Conservation (phyloP, 441 rosid species). For the Pelargonium hybrid region DNA sequence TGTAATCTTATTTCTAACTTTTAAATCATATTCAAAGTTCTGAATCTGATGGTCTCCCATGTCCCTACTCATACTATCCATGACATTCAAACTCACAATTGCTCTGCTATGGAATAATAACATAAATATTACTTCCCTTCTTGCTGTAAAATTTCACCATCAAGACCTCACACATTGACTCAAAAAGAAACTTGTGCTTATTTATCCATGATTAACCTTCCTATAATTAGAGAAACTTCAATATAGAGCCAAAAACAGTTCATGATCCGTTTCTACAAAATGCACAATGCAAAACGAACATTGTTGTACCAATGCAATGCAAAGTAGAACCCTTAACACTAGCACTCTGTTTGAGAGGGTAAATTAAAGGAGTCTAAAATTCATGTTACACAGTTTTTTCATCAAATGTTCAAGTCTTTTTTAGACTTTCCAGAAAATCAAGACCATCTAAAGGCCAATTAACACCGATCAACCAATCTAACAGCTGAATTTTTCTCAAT, state of each 20-base stretch:
- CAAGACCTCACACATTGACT: neutral
- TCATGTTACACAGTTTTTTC: too few relatives aligned
- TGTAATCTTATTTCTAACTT: neutral
- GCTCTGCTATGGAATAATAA: neutral
- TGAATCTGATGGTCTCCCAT: neutral
- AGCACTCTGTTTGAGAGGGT: too few relatives aligned
- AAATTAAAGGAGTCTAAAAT: too few relatives aligned
- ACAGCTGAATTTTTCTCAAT: too few relatives aligned
- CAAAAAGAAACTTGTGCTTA: neutral
- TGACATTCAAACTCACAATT: neutral
- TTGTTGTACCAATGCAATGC: too few relatives aligned
- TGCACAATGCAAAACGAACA: conserved; percentile 26
- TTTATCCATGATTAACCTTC: neutral
- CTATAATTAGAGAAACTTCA: neutral
- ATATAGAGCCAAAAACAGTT: neutral
- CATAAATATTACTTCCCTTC: neutral
- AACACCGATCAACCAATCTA: too few relatives aligned
- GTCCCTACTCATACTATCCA: neutral
- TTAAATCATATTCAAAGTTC: neutral
- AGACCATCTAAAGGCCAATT: too few relatives aligned
- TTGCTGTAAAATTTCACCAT: neutral
- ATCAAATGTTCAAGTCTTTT: too few relatives aligned
- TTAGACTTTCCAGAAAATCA: too few relatives aligned
- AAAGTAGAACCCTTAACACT: too few relatives aligned
- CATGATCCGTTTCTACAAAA: neutral